These are phyloP conservation scores for Conidiobolus coronatus DNA, from an alignment of 371 early-diverging fungal genomes.

Conservation along the genomic window DNA sequence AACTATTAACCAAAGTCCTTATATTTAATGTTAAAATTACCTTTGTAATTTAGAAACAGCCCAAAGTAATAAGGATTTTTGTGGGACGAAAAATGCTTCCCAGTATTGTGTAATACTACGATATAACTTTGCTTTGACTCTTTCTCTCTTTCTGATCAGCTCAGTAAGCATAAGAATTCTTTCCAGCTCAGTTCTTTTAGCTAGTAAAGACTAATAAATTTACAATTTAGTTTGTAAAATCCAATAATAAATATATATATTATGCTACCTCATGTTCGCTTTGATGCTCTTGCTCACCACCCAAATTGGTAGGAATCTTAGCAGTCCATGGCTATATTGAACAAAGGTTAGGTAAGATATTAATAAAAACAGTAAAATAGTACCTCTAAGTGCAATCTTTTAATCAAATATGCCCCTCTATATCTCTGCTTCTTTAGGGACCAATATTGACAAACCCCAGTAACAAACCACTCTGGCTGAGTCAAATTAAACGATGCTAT, in stretches of 20 bases:
- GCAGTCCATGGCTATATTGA: constrained; percentile 66
- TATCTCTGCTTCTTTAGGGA: constrained; percentile 68
- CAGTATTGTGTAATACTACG: constrained; percentile 21
- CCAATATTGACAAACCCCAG: constrained; percentile 72
- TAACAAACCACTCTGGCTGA: constrained; percentile 27
- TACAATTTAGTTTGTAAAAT: no score
- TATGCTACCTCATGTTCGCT: background rate
- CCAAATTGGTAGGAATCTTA: constrained; percentile 30
- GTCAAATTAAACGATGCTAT: constrained; percentile 18
- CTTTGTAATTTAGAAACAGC: background rate
- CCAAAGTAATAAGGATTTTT: constrained; percentile 18
- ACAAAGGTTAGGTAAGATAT: background rate
- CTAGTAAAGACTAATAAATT: no score
- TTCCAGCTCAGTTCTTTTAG: constrained; percentile 48
- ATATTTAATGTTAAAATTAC: background rate
- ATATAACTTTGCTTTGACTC: constrained; percentile 40
- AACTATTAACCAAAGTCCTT: background rate
- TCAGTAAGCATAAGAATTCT: constrained; percentile 66
- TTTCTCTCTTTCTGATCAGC: constrained; percentile 68
- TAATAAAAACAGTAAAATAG: background rate
- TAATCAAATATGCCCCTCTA: constrained; percentile 78
- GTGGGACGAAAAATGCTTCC: constrained; percentile 42
- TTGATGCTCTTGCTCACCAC: constrained; percentile 5
- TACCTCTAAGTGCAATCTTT: constrained; percentile 84
- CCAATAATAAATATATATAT: no score